Percentiles rank a stretch among this genome's conserved stretches.
These are phyloP conservation scores for Actinomucor elegans DNA, from an alignment of 371 early-diverging fungal species.

Conservation along the genomic window DNA sequence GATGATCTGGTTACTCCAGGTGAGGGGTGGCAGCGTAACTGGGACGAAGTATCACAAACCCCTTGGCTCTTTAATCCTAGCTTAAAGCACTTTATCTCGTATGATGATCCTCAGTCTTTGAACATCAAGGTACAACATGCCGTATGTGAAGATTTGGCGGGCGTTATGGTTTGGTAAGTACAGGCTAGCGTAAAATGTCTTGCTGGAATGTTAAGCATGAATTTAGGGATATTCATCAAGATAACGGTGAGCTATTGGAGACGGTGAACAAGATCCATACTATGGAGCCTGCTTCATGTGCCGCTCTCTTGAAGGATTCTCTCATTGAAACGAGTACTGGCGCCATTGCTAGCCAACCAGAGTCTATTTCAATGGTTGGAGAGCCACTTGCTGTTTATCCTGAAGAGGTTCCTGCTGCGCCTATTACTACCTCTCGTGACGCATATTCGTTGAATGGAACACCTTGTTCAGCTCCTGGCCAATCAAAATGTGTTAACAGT, in stretches of 20 bases:
- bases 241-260: conserved; percentile 55
- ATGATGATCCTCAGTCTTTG: conserved; percentile 64
- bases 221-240: conserved; percentile 50
- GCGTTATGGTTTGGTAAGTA: conserved; percentile 67
- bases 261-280: conserved; percentile 40
- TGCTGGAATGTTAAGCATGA: no score
- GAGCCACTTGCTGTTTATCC: not conserved
- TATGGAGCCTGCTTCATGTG: not conserved
- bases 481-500: conserved; percentile 25
- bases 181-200: no score
- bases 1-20: conserved; percentile 42
- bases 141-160: conserved; percentile 49
- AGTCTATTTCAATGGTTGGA: not conserved
- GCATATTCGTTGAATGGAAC: not conserved
- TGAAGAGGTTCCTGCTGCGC: not conserved
- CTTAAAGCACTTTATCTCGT: conserved; percentile 57
- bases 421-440: not conserved
- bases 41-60: conserved; percentile 64
- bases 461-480: conserved; percentile 13
- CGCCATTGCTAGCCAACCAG: not conserved
- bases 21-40: conserved; percentile 54
- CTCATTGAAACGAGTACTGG: not conserved
- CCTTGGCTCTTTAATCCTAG: conserved; percentile 72
- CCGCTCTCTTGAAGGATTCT: not conserved
- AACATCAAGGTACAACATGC: conserved; percentile 60